Evolutionary conservation across 2,329 filamentous ascomycete species (phyloP), one percentile per base, ranked within the genome.

Genomic region (Cladophialophora chaetospira): DNA sequence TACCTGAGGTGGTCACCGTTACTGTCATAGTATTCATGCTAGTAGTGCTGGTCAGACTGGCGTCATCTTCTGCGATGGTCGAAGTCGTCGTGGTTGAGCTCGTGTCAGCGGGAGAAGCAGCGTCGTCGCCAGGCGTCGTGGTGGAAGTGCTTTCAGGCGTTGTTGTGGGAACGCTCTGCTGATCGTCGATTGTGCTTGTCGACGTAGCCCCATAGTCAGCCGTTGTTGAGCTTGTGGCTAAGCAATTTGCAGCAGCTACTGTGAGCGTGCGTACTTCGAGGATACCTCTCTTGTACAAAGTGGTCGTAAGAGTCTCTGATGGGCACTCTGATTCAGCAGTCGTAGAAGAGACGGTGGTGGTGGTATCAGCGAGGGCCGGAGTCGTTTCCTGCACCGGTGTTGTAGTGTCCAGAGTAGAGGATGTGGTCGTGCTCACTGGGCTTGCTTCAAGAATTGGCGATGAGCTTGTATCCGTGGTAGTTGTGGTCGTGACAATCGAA

Each of bases 191-290:
- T 21, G 46, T 19, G 19, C 19, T 44, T 28, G 42, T 10, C 10
- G 36, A 15, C 3, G 4, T 40, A 5, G 36, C 3, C n/a, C 15
- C 3, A 15, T 15, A 17, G 11, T 17, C 36, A 8, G 36, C 11
- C 17, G 4, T 21, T 17, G n/a, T 21, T n/a, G 46, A 49, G 46
- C 46, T 49, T 28, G 46, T 10, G 10, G n/a, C n/a, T 8, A 31
- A 26, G 31, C 45, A 48, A 2, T 10, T 31, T 25, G 45, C 45
- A 48, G 31, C 45, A 26, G 45, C 28, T 11, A 48, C 45, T 26
- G 45, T 48, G 11, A 48, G 6, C 5, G 45, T 48, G 11, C 45
- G 45, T 23, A 48, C 45, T 23, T 48, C 45, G 29, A 48, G 45
- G 9, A 48, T 6, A 17, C 26, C 45, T 21, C 45, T 35, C 13